Evolutionary conservation across 2,329 filamentous ascomycete genomes (phyloP).

Genomic region (Fusarium dlaminii): DNA sequence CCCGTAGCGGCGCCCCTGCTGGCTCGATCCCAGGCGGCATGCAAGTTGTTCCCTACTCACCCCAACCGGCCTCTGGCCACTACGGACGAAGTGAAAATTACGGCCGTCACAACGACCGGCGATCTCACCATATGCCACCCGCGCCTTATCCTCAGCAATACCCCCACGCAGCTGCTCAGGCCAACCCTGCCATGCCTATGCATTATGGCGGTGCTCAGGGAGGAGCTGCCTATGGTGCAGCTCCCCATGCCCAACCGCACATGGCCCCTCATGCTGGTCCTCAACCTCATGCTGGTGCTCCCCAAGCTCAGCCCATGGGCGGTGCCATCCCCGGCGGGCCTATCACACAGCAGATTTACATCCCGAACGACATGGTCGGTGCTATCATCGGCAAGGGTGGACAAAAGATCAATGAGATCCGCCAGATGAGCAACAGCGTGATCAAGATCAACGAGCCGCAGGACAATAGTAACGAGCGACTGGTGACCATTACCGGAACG

Average conservation of each 20-base stretch:
- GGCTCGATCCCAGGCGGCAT: conserved; percentile 96
- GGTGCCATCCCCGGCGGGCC: conserved; percentile 68
- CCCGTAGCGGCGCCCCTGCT: conserved; percentile 90
- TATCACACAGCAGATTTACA: conserved; percentile 97
- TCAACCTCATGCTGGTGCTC: conserved; percentile 70
- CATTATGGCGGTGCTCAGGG: conserved; percentile 83
- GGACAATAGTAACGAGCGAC: conserved; percentile 97
- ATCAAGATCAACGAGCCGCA: conserved; percentile 99
- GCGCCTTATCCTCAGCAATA: conserved; percentile 78
- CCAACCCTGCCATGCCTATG: conserved; percentile 72
- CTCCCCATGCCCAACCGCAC: conserved; percentile 79
- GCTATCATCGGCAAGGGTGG: conserved; percentile 99
- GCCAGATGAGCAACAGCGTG: conserved; percentile 94
- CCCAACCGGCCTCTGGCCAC: conserved; percentile 90
- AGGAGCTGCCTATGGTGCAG: conserved; percentile 76
- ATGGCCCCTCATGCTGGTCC: conserved; percentile 68
- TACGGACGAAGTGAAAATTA: conserved; percentile 92
- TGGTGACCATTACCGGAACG: conserved; percentile 97
- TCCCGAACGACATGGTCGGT: conserved; percentile 99
- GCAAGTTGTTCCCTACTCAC: conserved; percentile 98
- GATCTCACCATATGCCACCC: conserved; percentile 78
- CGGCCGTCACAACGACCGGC: conserved; percentile 75
- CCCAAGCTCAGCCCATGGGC: conserved; percentile 79
- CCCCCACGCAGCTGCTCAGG: conserved; percentile 68
- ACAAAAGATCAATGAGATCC: conserved; percentile 99